A percentile compares a stretch with the other conserved stretches of the same genome.
phyloP scores from a whole-genome alignment of 2,329 filamentous ascomycete species.

The Anisogramma anomala region DNA sequence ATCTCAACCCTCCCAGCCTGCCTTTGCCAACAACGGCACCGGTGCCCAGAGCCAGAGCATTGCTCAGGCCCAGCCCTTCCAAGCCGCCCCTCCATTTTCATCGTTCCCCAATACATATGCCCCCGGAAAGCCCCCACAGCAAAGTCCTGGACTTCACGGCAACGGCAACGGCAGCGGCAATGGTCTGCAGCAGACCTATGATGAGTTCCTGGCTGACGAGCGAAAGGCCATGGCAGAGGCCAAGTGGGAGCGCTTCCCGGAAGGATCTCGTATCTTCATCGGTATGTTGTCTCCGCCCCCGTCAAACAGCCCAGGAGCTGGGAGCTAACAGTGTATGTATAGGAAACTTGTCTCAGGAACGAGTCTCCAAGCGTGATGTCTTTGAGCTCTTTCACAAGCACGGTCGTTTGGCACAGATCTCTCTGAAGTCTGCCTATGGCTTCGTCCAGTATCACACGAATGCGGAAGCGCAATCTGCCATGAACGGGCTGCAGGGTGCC shows the following conservation, averaged over 20 bases:
- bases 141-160: constrained; percentile 1
- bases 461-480: constrained; percentile 60
- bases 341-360: constrained; percentile 88
- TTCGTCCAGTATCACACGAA: constrained; percentile 87
- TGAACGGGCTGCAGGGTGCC: constrained; percentile 67
- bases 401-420: constrained; percentile 84
- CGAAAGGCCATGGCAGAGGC: constrained; percentile 64
- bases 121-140: constrained; percentile 10
- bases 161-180: neutral
- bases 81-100: constrained; percentile 9
- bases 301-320: neutral
- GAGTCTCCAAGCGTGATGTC: constrained; percentile 85
- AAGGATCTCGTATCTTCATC: constrained; percentile 68
- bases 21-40: constrained; percentile 7
- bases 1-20: constrained; percentile 6
- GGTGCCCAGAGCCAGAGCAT: constrained; percentile 7
- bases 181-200: constrained; percentile 52
- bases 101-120: constrained; percentile 13
- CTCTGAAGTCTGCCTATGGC: constrained; percentile 91
- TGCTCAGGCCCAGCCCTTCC: constrained; percentile 8
- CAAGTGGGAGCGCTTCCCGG: constrained; percentile 70
- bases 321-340: constrained; percentile 6
- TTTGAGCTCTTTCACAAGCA: constrained; percentile 83
- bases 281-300: constrained; percentile 40
- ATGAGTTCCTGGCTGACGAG: constrained; percentile 62